These are phyloP conservation scores for Metschnikowia aberdeeniae DNA, from an alignment of 805 yeast species.

Conservation along the genomic window DNA sequence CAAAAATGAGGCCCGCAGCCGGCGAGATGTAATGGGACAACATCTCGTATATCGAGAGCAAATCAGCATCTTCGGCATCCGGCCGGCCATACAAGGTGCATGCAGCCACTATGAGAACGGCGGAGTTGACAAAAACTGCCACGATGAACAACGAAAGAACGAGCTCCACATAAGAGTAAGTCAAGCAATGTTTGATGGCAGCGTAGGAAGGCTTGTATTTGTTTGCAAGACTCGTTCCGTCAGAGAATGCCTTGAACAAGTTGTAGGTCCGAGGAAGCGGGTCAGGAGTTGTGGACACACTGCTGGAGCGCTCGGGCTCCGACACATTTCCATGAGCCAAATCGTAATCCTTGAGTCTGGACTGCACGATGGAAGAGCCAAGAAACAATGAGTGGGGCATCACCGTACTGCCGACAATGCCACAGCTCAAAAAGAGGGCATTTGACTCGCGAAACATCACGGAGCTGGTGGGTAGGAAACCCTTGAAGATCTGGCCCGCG, in stretches of 20 bases:
- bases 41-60: constrained; percentile 43
- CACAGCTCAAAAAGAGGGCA: constrained; percentile 42
- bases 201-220: constrained; percentile 40
- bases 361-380: constrained; percentile 43
- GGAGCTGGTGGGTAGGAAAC: constrained; percentile 58
- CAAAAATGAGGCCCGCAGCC: constrained; percentile 43
- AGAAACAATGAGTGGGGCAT: constrained; percentile 45
- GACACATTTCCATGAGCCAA: constrained; percentile 25
- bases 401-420: constrained; percentile 45
- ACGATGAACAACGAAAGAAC: constrained; percentile 38
- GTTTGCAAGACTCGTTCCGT: constrained; percentile 24
- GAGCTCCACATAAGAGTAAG: constrained; percentile 38
- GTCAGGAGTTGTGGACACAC: background rate
- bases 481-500: constrained; percentile 50
- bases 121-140: constrained; percentile 43
- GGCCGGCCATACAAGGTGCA: constrained; percentile 39
- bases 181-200: constrained; percentile 40
- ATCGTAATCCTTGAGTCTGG: constrained; percentile 42
- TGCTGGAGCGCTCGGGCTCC: background rate
- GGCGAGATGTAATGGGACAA: constrained; percentile 41
- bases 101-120: constrained; percentile 45
- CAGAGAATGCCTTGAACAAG: constrained; percentile 24
- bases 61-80: constrained; percentile 44
- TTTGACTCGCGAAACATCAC: constrained; percentile 31
- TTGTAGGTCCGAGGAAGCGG: constrained; percentile 16